Conservation (phyloP, 768 basidiomycete species). For the Suillus variegatus region DNA sequence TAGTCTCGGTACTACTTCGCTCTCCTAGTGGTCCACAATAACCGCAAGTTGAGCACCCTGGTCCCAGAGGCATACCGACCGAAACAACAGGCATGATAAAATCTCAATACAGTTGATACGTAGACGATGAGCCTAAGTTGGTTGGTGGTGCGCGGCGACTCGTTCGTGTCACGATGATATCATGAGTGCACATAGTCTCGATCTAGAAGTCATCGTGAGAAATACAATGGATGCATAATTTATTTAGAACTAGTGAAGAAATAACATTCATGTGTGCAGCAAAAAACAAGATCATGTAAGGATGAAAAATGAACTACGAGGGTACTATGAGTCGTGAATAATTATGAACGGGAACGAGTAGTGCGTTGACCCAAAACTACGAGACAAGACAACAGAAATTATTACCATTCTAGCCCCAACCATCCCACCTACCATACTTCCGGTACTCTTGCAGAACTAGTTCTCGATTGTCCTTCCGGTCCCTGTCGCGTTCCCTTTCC, state of each 20-base stretch:
- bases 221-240: too few relatives aligned
- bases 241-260: too few relatives aligned
- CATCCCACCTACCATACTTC: conserved; percentile 87
- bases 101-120: background rate
- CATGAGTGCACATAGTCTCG: background rate
- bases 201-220: background rate
- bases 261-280: background rate
- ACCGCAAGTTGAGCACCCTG: conserved; percentile 52
- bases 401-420: conserved; percentile 58
- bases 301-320: background rate
- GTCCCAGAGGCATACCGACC: conserved; percentile 26
- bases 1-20: conserved; percentile 44
- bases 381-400: background rate
- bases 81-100: conserved; percentile 27
- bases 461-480: conserved; percentile 58
- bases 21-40: conserved; percentile 63
- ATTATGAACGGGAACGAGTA: background rate
- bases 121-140: background rate
- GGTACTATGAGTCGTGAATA: background rate
- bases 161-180: background rate
- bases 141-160: background rate
- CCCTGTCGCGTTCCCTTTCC: conserved; percentile 56
- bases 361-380: background rate
- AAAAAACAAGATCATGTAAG: background rate
- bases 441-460: conserved; percentile 77